Conservation (phyloP, 495 filamentous ascomycete species). For the Pyrenula aspistea region DNA sequence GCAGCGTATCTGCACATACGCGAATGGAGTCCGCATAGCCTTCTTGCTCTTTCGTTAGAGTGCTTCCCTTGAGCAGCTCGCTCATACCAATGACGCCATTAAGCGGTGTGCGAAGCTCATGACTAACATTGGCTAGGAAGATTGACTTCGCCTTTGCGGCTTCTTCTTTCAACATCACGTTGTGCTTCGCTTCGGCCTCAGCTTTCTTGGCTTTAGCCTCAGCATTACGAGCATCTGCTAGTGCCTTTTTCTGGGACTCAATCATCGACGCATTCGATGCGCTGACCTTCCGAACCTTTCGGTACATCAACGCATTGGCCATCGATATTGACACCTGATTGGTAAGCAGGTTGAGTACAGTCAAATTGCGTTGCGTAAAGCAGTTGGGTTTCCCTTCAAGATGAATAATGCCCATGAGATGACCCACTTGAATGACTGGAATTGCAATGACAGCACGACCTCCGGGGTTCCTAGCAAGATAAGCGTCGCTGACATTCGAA, state of each 20-base stretch:
- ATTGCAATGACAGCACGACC: constrained; percentile 75
- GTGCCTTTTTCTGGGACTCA: constrained; percentile 68
- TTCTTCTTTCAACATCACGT: constrained; percentile 82
- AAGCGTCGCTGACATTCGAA: constrained; percentile 62
- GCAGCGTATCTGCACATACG: constrained; percentile 76
- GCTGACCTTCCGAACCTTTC: constrained; percentile 65
- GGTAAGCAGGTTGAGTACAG: constrained; percentile 72
- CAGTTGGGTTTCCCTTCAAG: constrained; percentile 74
- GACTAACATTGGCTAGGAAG: constrained; percentile 86
- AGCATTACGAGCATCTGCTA: constrained; percentile 66
- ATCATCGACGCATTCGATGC: constrained; percentile 80
- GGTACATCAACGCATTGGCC: constrained; percentile 77
- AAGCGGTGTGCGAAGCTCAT: constrained; percentile 75
- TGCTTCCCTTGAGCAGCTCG: constrained; percentile 70
- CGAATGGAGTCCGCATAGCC: constrained; percentile 88
- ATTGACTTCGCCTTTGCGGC: constrained; percentile 84
- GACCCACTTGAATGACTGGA: constrained; percentile 68
- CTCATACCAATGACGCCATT: constrained; percentile 87
- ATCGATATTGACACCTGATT: constrained; percentile 85
- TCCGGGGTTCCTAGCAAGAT: constrained; percentile 51
- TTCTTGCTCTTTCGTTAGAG: constrained; percentile 67
- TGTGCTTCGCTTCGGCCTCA: constrained; percentile 72
- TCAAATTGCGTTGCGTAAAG: constrained; percentile 80
- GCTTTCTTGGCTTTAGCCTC: constrained; percentile 75
- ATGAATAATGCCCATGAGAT: constrained; percentile 74